Evolutionary conservation across 2,329 filamentous ascomycete species (phyloP).

Genomic region (Sclerotinia trifoliorum): DNA sequence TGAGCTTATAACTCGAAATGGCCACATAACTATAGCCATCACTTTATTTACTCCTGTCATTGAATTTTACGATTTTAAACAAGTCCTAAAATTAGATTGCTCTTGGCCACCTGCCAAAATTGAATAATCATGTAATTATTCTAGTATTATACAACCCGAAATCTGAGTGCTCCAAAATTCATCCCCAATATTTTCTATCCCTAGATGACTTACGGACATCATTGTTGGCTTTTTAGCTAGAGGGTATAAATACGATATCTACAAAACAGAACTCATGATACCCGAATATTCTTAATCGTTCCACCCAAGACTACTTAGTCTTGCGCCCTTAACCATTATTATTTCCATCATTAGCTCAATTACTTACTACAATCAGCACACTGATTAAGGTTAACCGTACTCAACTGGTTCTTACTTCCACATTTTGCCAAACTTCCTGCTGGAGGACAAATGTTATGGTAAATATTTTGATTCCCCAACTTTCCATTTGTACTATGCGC

Average conservation of each 20-base stretch:
- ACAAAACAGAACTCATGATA: background rate
- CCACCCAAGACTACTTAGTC: background rate
- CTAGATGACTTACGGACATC: too few species aligned
- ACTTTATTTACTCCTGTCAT: background rate
- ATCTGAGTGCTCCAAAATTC: background rate
- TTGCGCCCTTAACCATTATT: background rate
- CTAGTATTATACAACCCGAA: background rate
- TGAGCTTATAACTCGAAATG: background rate
- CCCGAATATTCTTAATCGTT: background rate
- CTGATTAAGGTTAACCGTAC: background rate
- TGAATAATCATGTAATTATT: too few species aligned
- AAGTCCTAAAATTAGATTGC: background rate
- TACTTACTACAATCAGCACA: conserved; percentile 15
- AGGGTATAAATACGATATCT: background rate
- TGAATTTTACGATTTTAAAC: background rate
- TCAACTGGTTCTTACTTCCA: background rate
- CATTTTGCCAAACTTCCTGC: background rate
- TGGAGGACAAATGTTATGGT: conserved; percentile 13
- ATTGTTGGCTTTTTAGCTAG: background rate
- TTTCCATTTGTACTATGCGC: background rate
- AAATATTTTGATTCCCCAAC: background rate
- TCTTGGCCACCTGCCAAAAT: too few species aligned
- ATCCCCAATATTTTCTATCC: background rate
- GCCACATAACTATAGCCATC: too few species aligned
- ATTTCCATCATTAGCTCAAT: background rate